These are phyloP conservation scores for Favolaschia claudopus DNA, from an alignment of 768 basidiomycete genomes.

Conservation along the genomic window DNA sequence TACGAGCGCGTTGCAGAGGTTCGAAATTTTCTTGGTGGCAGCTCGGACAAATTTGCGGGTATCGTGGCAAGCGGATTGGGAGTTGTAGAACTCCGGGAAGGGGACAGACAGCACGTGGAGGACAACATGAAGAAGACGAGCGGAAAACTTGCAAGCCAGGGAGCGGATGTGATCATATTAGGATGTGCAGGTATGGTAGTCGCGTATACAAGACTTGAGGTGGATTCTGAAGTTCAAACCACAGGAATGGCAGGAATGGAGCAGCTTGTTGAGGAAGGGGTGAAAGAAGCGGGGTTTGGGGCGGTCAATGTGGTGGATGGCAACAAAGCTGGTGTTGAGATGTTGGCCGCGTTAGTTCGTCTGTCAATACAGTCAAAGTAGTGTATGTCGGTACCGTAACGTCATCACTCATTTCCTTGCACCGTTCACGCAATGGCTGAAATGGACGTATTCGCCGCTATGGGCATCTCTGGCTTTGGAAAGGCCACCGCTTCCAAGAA, in stretches of 20 bases:
- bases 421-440: slow-evolving; percentile 64
- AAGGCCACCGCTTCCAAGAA: slow-evolving; percentile 71
- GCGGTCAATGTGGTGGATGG: slow-evolving; percentile 45
- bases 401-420: background rate
- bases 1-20: slow-evolving; percentile 43
- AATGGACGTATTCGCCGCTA: slow-evolving; percentile 77
- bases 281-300: slow-evolving; percentile 34
- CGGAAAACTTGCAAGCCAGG: slow-evolving; percentile 36
- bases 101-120: slow-evolving; percentile 37
- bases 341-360: slow-evolving; percentile 42
- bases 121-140: slow-evolving; percentile 39
- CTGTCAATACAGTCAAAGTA: slow-evolving; percentile 13
- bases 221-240: no score
- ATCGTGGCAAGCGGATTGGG: slow-evolving; percentile 41
- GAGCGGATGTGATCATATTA: slow-evolving; percentile 46
- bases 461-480: slow-evolving; percentile 88
- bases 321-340: slow-evolving; percentile 46
- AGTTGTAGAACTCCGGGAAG: slow-evolving; percentile 43
- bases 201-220: no score
- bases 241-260: slow-evolving; percentile 51
- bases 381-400: background rate
- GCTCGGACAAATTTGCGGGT: slow-evolving; percentile 45
- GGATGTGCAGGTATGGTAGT: slow-evolving; percentile 51
- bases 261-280: slow-evolving; percentile 35
- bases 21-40: slow-evolving; percentile 41